A percentile compares a stretch with the other conserved stretches of the same genome.
These are phyloP conservation scores for Smallanthus sonchifolius DNA, from an alignment of 129 eudicot genomes.

Conservation along the genomic window DNA sequence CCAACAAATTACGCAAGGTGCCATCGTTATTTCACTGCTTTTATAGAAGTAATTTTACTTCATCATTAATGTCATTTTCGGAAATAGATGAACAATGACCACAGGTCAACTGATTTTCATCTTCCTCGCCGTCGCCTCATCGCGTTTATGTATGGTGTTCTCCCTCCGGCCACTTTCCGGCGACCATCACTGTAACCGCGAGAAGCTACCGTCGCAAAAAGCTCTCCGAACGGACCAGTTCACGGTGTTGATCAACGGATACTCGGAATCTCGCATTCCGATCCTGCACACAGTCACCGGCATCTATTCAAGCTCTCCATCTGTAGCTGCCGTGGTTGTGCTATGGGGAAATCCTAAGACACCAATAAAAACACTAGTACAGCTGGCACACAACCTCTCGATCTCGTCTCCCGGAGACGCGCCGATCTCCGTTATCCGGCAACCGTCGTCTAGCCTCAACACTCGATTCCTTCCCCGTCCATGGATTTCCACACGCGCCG, in stretches of 20 bases:
- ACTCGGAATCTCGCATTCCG: slow-evolving; percentile 71
- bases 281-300: slow-evolving; percentile 55
- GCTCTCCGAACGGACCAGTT: slow-evolving; percentile 66
- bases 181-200: slow-evolving; percentile 33
- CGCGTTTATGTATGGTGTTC: slow-evolving; percentile 4
- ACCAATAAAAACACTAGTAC: slow-evolving; percentile 26
- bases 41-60: neutral
- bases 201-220: slow-evolving; percentile 29
- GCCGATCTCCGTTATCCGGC: slow-evolving; percentile 52
- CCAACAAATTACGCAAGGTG: neutral
- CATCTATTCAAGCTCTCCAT: slow-evolving; percentile 50
- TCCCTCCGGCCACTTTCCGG: slow-evolving; percentile 26
- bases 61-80: neutral
- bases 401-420: slow-evolving; percentile 43
- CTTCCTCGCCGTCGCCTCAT: slow-evolving; percentile 14
- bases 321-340: slow-evolving; percentile 47
- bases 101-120: neutral
- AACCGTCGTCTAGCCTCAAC: slow-evolving; percentile 57
- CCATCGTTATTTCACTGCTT: neutral
- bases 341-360: slow-evolving; percentile 87
- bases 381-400: slow-evolving; percentile 58
- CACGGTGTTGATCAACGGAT: slow-evolving; percentile 79
- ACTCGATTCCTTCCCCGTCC: slow-evolving; percentile 63
- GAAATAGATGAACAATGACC: neutral
- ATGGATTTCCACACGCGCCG: slow-evolving; percentile 61